Conservation (phyloP, 148 eudicot species). For the Mesembryanthemum crystallinum region DNA sequence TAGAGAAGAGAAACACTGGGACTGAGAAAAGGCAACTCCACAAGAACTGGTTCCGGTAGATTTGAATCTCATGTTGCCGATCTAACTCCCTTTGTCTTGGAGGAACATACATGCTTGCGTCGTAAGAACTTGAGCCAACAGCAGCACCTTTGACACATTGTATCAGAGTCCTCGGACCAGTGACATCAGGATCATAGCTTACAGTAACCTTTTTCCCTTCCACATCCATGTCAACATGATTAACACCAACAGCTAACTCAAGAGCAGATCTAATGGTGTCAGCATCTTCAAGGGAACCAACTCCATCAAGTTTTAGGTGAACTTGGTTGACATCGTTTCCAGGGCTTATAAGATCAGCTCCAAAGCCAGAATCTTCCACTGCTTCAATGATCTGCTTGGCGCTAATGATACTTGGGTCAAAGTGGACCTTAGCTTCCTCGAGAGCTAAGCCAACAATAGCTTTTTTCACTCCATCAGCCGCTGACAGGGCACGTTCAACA, state of each 20-base stretch:
- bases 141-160: conserved; percentile 60
- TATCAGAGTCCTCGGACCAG: conserved; percentile 86
- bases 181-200: conserved; percentile 66
- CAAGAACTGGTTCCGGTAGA: conserved; percentile 63
- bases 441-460: conserved; percentile 93
- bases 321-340: conserved; percentile 75
- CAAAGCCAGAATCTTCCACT: conserved; percentile 88
- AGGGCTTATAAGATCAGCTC: conserved; percentile 74
- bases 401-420: conserved; percentile 66
- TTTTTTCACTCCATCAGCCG: conserved; percentile 76
- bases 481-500: conserved; percentile 68
- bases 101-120: conserved; percentile 67
- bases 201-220: conserved; percentile 50
- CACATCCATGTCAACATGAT: conserved; percentile 62
- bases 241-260: conserved; percentile 64
- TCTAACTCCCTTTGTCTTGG: conserved; percentile 66
- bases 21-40: conserved; percentile 84
- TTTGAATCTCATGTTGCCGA: conserved; percentile 49
- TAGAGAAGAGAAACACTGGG: conserved; percentile 78
- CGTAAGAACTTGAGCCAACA: conserved; percentile 39
- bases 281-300: conserved; percentile 50
- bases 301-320: conserved; percentile 64
- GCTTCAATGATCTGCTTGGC: conserved; percentile 56
- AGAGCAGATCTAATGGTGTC: conserved; percentile 45
- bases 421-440: conserved; percentile 94